A percentile compares a stretch with the other conserved stretches of the same genome.
Evolutionary conservation across 2,329 filamentous ascomycete genomes (phyloP).

Genomic region (Paecilomyces sp.): DNA sequence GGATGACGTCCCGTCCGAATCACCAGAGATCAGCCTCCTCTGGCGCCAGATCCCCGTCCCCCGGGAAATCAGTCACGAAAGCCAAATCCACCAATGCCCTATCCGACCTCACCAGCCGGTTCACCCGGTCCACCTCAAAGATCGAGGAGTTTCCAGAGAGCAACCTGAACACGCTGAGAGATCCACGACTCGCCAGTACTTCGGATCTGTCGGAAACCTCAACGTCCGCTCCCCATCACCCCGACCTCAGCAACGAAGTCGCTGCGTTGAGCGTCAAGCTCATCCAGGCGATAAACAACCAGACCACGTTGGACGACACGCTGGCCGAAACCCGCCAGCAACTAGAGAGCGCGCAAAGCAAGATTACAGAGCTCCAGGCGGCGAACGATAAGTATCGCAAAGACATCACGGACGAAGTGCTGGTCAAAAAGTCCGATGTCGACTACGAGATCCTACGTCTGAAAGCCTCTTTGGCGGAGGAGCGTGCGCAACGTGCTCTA

Average conservation of each 20-base stretch:
- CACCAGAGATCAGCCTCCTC: constrained; percentile 32
- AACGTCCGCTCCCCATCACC: constrained; percentile 38
- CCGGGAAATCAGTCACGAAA: constrained; percentile 33
- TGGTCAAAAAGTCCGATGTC: constrained; percentile 67
- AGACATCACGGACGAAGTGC: constrained; percentile 63
- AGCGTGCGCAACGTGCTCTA: constrained; percentile 57
- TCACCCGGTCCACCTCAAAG: constrained; percentile 15
- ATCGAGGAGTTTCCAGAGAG: constrained; percentile 26
- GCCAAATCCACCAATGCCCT: constrained; percentile 39
- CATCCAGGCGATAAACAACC: constrained; percentile 94
- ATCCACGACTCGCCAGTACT: constrained; percentile 31
- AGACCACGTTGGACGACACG: constrained; percentile 84
- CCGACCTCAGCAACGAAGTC: constrained; percentile 66
- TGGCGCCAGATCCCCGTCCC: constrained; percentile 24
- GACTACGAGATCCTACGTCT: constrained; percentile 63
- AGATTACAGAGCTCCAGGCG: constrained; percentile 61
- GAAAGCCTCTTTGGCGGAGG: constrained; percentile 54
- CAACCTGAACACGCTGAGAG: constrained; percentile 41
- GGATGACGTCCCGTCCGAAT: constrained; percentile 28
- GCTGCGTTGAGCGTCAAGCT: constrained; percentile 89
- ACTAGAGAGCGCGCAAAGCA: constrained; percentile 63
- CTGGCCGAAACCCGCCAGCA: constrained; percentile 77
- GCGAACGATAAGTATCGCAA: constrained; percentile 63
- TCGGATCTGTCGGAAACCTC: constrained; percentile 28
- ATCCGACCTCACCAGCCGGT: constrained; percentile 22